These are phyloP conservation scores for Diaporthe destruens DNA, from an alignment of 2,329 filamentous ascomycete species.

Conservation along the genomic window DNA sequence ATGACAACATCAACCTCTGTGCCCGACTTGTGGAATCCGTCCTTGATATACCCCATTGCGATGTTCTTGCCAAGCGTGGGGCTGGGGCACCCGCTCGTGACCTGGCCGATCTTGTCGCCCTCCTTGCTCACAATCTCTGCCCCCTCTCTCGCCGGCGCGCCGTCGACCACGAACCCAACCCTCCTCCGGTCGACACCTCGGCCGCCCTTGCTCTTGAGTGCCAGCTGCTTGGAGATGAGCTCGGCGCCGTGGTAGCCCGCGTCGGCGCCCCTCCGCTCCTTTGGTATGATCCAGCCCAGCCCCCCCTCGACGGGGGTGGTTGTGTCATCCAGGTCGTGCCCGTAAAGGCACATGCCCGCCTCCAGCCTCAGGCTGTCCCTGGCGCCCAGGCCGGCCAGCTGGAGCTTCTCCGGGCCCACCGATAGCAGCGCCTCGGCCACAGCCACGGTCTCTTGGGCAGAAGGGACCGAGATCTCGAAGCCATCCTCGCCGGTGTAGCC, in stretches of 20 bases:
- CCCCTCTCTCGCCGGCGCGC: constrained; percentile 90
- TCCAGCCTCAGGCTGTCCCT: constrained; percentile 93
- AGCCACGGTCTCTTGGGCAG: constrained; percentile 68
- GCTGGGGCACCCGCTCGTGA: constrained; percentile 92
- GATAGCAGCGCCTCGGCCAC: constrained; percentile 79
- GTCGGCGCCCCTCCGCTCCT: constrained; percentile 73
- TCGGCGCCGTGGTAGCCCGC: constrained; percentile 90
- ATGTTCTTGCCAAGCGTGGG: constrained; percentile 91
- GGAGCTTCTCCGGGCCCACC: constrained; percentile 72
- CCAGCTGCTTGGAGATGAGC: constrained; percentile 81
- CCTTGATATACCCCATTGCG: constrained; percentile 92
- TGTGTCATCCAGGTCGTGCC: constrained; percentile 92
- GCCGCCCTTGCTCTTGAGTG: constrained; percentile 78
- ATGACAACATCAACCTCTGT: constrained; percentile 85
- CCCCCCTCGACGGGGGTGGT: constrained; percentile 70
- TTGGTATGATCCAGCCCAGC: constrained; percentile 84
- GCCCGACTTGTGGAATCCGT: constrained; percentile 84
- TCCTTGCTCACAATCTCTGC: constrained; percentile 78
- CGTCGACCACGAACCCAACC: constrained; percentile 85
- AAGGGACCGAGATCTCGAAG: constrained; percentile 92
- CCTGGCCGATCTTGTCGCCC: constrained; percentile 77
- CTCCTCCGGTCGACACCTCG: constrained; percentile 77
- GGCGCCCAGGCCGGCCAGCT: constrained; percentile 89
- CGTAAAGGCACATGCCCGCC: constrained; percentile 99
- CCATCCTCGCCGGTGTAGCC: constrained; percentile 99